Evolutionary conservation across 1,284 basidiomycete species (phyloP), one percentile per base, ranked within the genome.

Genomic region (Ganoderma resinaceum): DNA sequence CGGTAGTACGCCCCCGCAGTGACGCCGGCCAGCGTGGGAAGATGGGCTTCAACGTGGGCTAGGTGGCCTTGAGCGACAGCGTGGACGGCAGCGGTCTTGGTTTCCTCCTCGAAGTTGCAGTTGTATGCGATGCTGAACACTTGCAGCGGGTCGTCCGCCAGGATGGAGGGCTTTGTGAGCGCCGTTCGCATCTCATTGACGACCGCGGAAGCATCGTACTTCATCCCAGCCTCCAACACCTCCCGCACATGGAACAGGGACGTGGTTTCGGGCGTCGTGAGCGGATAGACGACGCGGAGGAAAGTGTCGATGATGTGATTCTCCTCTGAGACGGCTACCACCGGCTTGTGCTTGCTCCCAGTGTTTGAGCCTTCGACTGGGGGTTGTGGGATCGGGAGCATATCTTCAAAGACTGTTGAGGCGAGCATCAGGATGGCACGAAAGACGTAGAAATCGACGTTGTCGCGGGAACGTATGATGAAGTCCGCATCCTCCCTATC

Each of bases 401-500:
- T 70, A n/a, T 20, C 57, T 18, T 70, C 61, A 26, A 72, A 72
- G 11, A 68, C 26, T 4, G 63, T 37, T 16, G 77, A 78, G 62
- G 77, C 73, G 9, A 71, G 38, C 14, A 70, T 62, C 16, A 76
- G 64, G 58, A 76, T 73, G 55, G 46, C 11, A 8, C 68, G 65
- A 46, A 73, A 72, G 38, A 71, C 69, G 23, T 62, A 49, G 63
- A 75, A 74, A 72, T 74, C 67, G 12, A 70, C 63, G 20, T 59
- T 40, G 58, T 75, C 67, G 33, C 75, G 76, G 66, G 78, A 72
- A 66, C 74, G 75, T 71, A 77, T 70, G 77, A 80, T 78, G 70
- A 77, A 70, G 76, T 78, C 73, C 70, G 77, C 69, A 43, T 70
- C 64, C 3, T 63, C 40, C 12, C 59, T 16, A 20, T 70, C 63